Evolutionary conservation across 768 basidiomycete genomes (phyloP).

Genomic region (Mycena venus): DNA sequence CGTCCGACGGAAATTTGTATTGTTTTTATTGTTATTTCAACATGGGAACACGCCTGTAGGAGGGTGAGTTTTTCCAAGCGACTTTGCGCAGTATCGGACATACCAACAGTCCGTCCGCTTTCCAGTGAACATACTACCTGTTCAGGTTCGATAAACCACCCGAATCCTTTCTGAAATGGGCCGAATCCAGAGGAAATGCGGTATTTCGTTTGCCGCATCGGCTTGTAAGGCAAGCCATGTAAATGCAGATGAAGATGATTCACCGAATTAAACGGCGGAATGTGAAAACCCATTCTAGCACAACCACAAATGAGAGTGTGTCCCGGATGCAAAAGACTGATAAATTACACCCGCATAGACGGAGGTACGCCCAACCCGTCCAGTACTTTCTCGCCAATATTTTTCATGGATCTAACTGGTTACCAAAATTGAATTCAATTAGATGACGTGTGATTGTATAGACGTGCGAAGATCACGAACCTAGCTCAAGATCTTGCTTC

Average conservation of each 20-base stretch:
- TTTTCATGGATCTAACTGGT: constrained; percentile 61
- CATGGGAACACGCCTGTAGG: constrained; percentile 66
- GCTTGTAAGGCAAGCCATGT: constrained; percentile 75
- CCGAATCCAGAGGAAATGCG: constrained; percentile 56
- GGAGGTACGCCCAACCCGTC: constrained; percentile 59
- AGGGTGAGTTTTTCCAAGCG: no score
- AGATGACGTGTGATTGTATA: no score
- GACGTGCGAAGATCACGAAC: constrained; percentile 49
- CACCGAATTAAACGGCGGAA: constrained; percentile 82
- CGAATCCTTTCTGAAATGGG: constrained; percentile 70
- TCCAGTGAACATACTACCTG: constrained; percentile 76
- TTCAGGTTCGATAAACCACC: constrained; percentile 78
- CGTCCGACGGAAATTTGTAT: neutral
- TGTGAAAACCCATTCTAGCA: constrained; percentile 84
- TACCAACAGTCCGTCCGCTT: no score
- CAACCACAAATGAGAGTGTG: constrained; percentile 20
- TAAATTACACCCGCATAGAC: constrained; percentile 60
- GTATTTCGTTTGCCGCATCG: constrained; percentile 60
- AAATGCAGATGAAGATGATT: constrained; percentile 84
- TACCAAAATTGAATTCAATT: neutral
- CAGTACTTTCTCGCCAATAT: constrained; percentile 66
- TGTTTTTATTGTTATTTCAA: constrained; percentile 42
- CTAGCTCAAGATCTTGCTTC: constrained; percentile 59
- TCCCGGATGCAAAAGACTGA: neutral
- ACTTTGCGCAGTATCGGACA: no score